These are phyloP conservation scores for Hydnomerulius pinastri DNA, from an alignment of 768 basidiomycete species.

Conservation along the genomic window DNA sequence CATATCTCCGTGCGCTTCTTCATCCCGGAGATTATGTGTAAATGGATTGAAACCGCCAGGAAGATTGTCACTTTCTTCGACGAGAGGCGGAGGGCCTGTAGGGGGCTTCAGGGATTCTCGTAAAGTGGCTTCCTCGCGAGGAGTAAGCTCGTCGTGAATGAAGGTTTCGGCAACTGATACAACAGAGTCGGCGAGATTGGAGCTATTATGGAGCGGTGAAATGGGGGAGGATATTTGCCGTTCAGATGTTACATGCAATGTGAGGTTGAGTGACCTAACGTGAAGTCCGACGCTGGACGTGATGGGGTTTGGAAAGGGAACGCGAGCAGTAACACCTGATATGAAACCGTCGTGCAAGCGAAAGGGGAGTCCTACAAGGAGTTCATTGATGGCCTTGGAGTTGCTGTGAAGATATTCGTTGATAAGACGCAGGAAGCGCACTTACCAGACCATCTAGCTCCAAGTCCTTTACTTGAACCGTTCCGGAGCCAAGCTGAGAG, in stretches of 20 bases:
- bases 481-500: slow-evolving; percentile 90
- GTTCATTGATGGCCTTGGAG: slow-evolving; percentile 73
- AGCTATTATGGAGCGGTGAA: slow-evolving; percentile 16
- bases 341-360: slow-evolving; percentile 70
- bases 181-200: slow-evolving; percentile 75
- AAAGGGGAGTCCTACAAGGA: slow-evolving; percentile 67
- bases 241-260: slow-evolving; percentile 49
- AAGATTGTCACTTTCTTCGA: slow-evolving; percentile 45
- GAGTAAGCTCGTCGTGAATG: slow-evolving; percentile 77
- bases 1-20: slow-evolving; percentile 33
- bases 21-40: slow-evolving; percentile 29
- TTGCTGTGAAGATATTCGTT: slow-evolving; percentile 15
- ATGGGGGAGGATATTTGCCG: slow-evolving; percentile 13
- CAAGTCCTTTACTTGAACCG: slow-evolving; percentile 82
- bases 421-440: slow-evolving; percentile 1
- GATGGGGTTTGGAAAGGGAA: slow-evolving; percentile 86
- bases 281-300: slow-evolving; percentile 73
- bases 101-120: slow-evolving; percentile 66
- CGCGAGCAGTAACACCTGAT: slow-evolving; percentile 70
- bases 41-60: slow-evolving; percentile 74
- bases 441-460: slow-evolving; percentile 77
- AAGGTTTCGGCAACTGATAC: slow-evolving; percentile 85
- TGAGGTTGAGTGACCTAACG: slow-evolving; percentile 65
- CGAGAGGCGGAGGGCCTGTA: slow-evolving; percentile 24
- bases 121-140: slow-evolving; percentile 69